Conservation (phyloP, 2,329 filamentous ascomycete genomes). For the Monosporascus sp. region DNA sequence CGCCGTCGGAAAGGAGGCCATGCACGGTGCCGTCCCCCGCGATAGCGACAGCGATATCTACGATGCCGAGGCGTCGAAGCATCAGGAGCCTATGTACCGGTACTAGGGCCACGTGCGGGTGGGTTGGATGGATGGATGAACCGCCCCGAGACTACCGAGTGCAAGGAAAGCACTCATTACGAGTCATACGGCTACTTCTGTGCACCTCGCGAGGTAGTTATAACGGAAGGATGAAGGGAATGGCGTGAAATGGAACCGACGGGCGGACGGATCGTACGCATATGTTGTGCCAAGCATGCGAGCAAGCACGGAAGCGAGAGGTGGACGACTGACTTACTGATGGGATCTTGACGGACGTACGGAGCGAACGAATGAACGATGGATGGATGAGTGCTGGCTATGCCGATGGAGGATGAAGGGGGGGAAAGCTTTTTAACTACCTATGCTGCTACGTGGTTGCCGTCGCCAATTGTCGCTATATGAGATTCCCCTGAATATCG, state of each 20-base stretch:
- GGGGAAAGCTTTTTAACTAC: neutral
- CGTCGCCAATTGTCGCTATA: no score
- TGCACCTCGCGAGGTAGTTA: no score
- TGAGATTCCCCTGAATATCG: neutral
- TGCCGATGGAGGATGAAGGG: neutral
- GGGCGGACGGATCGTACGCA: no score
- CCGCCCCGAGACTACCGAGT: no score
- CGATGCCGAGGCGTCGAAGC: conserved; percentile 28
- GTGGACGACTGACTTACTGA: no score
- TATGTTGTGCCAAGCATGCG: no score
- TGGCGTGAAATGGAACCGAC: no score
- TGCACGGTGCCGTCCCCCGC: conserved; percentile 32
- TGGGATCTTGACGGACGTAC: no score
- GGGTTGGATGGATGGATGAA: neutral
- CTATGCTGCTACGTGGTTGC: neutral
- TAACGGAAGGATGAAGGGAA: no score
- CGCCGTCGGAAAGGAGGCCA: conserved; percentile 34
- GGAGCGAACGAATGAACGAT: neutral
- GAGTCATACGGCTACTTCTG: no score
- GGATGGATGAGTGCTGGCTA: neutral
- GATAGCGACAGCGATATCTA: conserved; percentile 37
- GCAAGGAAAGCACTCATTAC: no score
- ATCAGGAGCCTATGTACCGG: conserved; percentile 32
- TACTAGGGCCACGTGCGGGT: conserved; percentile 15
- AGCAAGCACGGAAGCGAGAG: no score